Base-by-base conservation (phyloP, 2,329 filamentous ascomycete genomes). In the Hymenoscyphus fructigenus region DNA sequence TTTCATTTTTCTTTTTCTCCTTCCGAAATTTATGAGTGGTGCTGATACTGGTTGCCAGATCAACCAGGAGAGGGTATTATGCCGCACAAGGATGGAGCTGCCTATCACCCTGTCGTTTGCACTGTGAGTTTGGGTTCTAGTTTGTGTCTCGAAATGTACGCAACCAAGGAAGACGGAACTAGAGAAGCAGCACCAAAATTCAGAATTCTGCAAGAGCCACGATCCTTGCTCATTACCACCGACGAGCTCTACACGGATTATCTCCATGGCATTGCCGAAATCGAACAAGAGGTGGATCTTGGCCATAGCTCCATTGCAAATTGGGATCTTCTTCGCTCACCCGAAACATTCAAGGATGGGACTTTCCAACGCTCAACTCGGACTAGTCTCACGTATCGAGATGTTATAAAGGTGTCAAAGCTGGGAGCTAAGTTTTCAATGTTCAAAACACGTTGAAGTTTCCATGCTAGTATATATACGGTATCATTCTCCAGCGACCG, bases 51-150 rank as follows among this genome's bases (percentile, higher is more conserved):
- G 34, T 41, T 20, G n/a, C 14, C 26, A 61, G 59, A 98, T 76
- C 83, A 84, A 1, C 87, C 91, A 0, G 92, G 91, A 1, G 86
- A 97, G 68, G 94, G 94, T n/a, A 98, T 98, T 70, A 96, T 97
- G 91, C 89, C 93, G 57, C 94, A 98, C 76, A 95, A 97, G 82
- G 94, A 99, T 76, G 95, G 94, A 1, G 80, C 85, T 9, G 92
- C 94, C 10, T 99, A 99, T 75, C 85, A 91, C 74, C 91, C 91
- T 1, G 87, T 96, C 15, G 94, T 97, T 14, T 95, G 92, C 69
- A 98, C 95, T 1, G 89, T 98, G 68, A 96, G 92, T 78, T 80
- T 99, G 7, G 92, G 92, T 0, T 86, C 87, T 10, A 86, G 86
- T 58, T 81, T 96, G 9, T 92, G 94, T 65, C 81, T 98, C 60